These are phyloP conservation scores for Paralagenidium karlingii DNA, from an alignment of 352 stramenopile species.

Conservation along the genomic window DNA sequence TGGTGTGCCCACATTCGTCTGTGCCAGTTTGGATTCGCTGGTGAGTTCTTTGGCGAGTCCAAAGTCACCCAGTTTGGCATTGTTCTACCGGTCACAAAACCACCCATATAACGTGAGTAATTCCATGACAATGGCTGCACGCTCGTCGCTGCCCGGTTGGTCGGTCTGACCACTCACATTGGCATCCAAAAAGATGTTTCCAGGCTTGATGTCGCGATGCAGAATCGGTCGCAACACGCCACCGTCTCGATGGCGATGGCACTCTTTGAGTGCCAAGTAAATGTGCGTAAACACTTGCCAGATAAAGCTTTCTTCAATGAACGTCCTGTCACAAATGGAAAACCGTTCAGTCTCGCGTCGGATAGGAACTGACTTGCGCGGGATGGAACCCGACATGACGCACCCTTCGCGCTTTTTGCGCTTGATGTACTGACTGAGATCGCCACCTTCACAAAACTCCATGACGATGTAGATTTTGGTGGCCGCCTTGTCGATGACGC, in stretches of 20 bases:
- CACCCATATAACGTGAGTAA: conserved; percentile 1
- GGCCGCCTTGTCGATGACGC: conserved; percentile 86
- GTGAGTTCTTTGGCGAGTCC: conserved; percentile 85
- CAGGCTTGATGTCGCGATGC: conserved; percentile 87
- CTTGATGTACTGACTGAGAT: conserved; percentile 86
- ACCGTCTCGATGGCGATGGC: conserved; percentile 77
- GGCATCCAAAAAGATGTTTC: conserved; percentile 88
- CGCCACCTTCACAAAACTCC: conserved; percentile 88
- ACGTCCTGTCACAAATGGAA: conserved; percentile 7
- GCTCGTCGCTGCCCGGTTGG: too few relatives aligned
- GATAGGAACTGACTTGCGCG: too few relatives aligned
- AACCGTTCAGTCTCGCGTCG: neutral
- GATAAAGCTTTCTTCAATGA: conserved; percentile 89
- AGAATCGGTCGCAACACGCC: conserved; percentile 75
- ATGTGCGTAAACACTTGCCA: conserved; percentile 91
- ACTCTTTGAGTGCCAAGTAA: conserved; percentile 85
- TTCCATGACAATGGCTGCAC: neutral
- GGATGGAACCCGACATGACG: conserved; percentile 8
- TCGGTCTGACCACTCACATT: conserved; percentile 42
- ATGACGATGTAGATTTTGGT: conserved; percentile 93
- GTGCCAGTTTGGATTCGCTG: conserved; percentile 81
- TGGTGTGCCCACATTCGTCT: conserved; percentile 86
- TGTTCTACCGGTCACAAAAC: conserved; percentile 35
- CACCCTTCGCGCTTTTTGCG: conserved; percentile 82
- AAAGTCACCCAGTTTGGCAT: conserved; percentile 88